phyloP scores from a whole-genome alignment of 768 basidiomycete species.

The Suillus placidus region DNA sequence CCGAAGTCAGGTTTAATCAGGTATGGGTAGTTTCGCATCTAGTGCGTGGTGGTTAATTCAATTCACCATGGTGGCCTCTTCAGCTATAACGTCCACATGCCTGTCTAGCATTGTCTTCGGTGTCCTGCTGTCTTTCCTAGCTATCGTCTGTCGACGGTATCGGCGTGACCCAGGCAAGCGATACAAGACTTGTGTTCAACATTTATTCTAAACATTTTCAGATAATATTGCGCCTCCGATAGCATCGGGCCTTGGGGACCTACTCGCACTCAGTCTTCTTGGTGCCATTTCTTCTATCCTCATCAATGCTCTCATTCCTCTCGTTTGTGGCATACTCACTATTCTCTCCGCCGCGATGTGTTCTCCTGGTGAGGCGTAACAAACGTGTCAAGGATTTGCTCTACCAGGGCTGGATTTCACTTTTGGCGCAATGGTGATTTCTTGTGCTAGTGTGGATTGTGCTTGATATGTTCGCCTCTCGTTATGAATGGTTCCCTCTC shows the following conservation, averaged over 20 bases:
- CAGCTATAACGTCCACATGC: slow-evolving; percentile 80
- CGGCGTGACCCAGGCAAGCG: slow-evolving; percentile 81
- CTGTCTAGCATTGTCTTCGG: slow-evolving; percentile 80
- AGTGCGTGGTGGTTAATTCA: slow-evolving; percentile 11
- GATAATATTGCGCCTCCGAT: slow-evolving; percentile 97
- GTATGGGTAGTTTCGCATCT: slow-evolving; percentile 30
- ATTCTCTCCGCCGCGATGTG: slow-evolving; percentile 53
- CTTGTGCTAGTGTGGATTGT: slow-evolving; percentile 89
- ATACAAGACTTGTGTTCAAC: neutral
- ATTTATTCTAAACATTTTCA: slow-evolving; percentile 31
- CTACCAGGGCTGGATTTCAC: slow-evolving; percentile 84
- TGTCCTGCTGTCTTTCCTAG: slow-evolving; percentile 87
- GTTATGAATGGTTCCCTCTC: slow-evolving; percentile 85
- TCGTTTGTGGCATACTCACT: slow-evolving; percentile 52
- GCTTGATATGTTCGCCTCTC: slow-evolving; percentile 84
- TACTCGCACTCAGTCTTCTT: slow-evolving; percentile 85
- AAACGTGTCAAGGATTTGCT: slow-evolving; percentile 70
- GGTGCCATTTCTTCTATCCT: slow-evolving; percentile 65
- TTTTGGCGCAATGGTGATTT: slow-evolving; percentile 87
- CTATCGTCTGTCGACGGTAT: slow-evolving; percentile 74
- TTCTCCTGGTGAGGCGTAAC: slow-evolving; percentile 65
- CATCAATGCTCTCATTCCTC: slow-evolving; percentile 66
- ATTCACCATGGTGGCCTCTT: slow-evolving; percentile 74
- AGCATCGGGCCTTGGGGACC: slow-evolving; percentile 89
- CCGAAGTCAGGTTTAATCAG: slow-evolving; percentile 41